Base-by-base conservation (phyloP, 805 yeast species). In the Tetrapisispora namnaoensis region DNA sequence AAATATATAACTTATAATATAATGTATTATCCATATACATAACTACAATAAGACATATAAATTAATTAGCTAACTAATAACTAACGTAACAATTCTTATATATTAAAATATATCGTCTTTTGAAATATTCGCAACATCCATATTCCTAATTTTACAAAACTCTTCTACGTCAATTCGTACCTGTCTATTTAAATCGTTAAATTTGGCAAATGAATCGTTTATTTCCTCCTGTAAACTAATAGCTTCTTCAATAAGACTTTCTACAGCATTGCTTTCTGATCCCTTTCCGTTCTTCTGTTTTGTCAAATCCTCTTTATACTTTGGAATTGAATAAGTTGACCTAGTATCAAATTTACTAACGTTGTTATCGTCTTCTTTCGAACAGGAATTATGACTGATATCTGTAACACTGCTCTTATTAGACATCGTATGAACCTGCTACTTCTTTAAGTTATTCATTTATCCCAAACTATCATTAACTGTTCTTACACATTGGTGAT, bases 151-250 rank as follows among this genome's bases (percentile, higher is more conserved):
- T 20, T 27, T 37, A 47, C 66, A 62, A 50, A 64, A 64, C 4
- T 63, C 67, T 41, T 61, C 59, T 11, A 64, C 54, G 42, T 64
- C 68, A 7, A 38, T 43, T 36, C 61, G 48, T 3, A 61, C 55
- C 39, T 61, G 58, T 36, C 54, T 51, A 46, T 64, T 62, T 5
- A 53, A 45, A 14, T 50, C 51, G 17, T 51, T 52, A 20, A 61
- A 49, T 21, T 55, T 49, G 4, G 49, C 51, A 41, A 59, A 61
- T 1, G 55, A 49, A 17, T 35, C 35, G 17, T 51, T 51, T 6
- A 65, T 62, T 27, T 62, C 68, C 14, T 48, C 38, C 45, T 65
- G 69, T 35, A 64, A 55, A 21, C 27, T 34, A 27, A 40, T 37
- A 18, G 59, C 45, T 37, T 53, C 53, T 20, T 51, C 41, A 13